phyloP scores from a whole-genome alignment of 176 grass and related monocot genomes.

The Carex cristatella region DNA sequence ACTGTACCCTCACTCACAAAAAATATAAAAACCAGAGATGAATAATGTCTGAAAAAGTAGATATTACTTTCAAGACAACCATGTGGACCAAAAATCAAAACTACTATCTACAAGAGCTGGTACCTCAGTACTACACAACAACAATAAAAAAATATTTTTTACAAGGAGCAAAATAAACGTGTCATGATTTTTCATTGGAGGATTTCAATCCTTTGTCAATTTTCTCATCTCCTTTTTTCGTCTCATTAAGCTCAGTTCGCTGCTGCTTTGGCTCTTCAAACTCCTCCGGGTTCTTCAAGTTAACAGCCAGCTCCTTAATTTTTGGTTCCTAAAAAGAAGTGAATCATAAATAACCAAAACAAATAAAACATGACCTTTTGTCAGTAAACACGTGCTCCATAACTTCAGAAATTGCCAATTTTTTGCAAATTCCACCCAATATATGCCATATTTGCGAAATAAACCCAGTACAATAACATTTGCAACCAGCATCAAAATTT shows the following conservation, averaged over 20 bases:
- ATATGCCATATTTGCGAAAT: neutral
- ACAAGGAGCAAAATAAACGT: neutral
- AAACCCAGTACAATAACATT: neutral
- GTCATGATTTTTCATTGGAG: conserved; percentile 9
- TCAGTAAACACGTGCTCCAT: neutral
- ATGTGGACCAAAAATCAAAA: neutral
- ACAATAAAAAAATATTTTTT: neutral
- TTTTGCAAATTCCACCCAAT: neutral
- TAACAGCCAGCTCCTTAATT: conserved; percentile 20
- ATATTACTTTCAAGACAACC: neutral
- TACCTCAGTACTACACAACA: neutral
- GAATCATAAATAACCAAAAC: neutral
- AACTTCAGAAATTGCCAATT: neutral
- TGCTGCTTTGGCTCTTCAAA: neutral
- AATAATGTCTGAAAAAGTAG: neutral
- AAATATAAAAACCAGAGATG: neutral
- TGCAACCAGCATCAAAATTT: neutral
- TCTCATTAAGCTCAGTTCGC: neutral
- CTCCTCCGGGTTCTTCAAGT: conserved; percentile 13
- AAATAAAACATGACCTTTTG: neutral
- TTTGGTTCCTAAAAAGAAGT: conserved; percentile 12
- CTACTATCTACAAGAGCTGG: neutral
- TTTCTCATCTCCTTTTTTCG: conserved; percentile 1
- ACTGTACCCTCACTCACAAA: no score
- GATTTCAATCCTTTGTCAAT: neutral